phyloP scores from a whole-genome alignment of 345 rosid genomes.

The Eucalyptus marginata region DNA sequence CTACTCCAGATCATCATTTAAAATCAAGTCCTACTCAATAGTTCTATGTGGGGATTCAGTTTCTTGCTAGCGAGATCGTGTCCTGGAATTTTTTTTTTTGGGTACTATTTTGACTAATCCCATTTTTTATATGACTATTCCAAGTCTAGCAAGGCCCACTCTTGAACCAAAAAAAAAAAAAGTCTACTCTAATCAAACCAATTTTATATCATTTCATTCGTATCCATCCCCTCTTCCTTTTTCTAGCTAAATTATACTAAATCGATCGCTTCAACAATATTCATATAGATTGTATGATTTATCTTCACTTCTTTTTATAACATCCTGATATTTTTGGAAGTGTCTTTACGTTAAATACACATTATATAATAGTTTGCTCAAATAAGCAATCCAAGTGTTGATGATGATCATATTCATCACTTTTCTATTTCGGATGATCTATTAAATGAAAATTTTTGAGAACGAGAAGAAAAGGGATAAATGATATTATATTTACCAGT shows the following conservation, averaged over 20 bases:
- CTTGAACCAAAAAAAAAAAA: no score
- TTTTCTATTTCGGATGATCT: not conserved
- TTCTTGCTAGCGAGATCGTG: not conserved
- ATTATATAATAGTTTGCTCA: not conserved
- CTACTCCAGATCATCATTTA: not conserved
- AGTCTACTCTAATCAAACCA: not conserved
- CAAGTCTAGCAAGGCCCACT: not conserved
- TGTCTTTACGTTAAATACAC: fast-evolving
- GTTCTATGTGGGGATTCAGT: not conserved
- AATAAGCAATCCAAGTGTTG: not conserved
- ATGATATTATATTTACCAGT: not conserved
- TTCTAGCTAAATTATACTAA: not conserved
- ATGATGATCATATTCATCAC: fast-evolving
- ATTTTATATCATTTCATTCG: fast-evolving
- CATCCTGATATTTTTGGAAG: fast-evolving
- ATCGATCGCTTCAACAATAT: fast-evolving
- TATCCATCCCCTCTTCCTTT: not conserved
- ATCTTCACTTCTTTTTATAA: not conserved
- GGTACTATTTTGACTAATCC: not conserved
- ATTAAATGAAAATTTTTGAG: not conserved
- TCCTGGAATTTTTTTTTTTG: not conserved
- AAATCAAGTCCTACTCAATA: not conserved
- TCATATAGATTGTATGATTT: not conserved
- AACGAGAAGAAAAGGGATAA: fast-evolving
- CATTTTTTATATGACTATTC: not conserved